These are phyloP conservation scores for Arxiozyma bovina DNA, from an alignment of 1,139 yeast species.

Conservation along the genomic window DNA sequence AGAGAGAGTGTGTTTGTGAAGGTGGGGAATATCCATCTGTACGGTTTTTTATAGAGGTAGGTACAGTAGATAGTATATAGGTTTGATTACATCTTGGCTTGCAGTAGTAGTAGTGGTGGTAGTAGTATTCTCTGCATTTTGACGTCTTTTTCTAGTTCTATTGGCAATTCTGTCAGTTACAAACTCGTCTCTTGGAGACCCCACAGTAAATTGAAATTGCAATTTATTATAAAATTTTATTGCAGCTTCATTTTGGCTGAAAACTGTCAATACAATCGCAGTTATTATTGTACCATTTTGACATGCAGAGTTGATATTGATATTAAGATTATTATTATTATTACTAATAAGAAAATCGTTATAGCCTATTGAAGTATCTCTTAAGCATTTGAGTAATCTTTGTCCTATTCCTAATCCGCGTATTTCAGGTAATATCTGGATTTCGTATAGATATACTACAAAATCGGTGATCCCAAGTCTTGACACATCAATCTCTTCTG, in stretches of 20 bases:
- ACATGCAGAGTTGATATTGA: not conserved
- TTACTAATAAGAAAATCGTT: not conserved
- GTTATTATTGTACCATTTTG: not conserved
- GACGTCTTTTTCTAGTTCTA: conserved; percentile 5
- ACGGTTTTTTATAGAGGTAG: not conserved
- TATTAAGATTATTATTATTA: not conserved
- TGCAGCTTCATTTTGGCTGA: conserved; percentile 22
- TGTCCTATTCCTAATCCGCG: conserved; percentile 12
- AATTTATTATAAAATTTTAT: conserved; percentile 17
- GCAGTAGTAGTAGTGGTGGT: not conserved
- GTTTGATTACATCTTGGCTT: not conserved
- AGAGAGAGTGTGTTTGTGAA: no score
- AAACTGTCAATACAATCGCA: conserved; percentile 24
- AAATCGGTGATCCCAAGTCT: not conserved
- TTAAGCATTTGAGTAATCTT: not conserved
- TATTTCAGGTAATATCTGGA: conserved; percentile 16
- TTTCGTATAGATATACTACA: conserved; percentile 26
- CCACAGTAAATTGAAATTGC: conserved; percentile 17
- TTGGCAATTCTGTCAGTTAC: not conserved
- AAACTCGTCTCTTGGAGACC: conserved; percentile 18
- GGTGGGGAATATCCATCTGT: no score
- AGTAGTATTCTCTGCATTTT: not conserved
- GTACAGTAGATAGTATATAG: not conserved
- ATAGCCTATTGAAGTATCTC: not conserved
- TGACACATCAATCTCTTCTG: not conserved